These are phyloP conservation scores for Myxozyma nipponensis DNA, from an alignment of 805 yeast species.

Conservation along the genomic window DNA sequence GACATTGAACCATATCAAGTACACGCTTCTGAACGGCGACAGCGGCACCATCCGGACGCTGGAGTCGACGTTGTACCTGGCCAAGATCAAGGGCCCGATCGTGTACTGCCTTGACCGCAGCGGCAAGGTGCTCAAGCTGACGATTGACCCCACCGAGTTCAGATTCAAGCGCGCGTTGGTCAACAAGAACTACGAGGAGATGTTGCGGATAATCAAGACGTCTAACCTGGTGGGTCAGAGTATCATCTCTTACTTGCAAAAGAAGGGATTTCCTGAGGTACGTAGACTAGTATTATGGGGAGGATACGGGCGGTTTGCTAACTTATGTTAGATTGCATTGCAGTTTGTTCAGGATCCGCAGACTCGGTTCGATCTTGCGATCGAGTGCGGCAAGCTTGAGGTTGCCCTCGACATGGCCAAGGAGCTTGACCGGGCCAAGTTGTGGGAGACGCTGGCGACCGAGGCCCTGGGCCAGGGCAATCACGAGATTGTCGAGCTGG, in stretches of 20 bases:
- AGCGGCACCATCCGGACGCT: constrained; percentile 90
- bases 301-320: not conserved
- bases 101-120: constrained; percentile 80
- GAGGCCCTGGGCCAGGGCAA: constrained; percentile 93
- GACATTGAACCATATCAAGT: constrained; percentile 92
- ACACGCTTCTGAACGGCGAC: constrained; percentile 90
- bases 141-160: constrained; percentile 94
- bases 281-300: not conserved
- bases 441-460: constrained; percentile 78
- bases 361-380: constrained; percentile 90
- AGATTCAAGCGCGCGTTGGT: constrained; percentile 91
- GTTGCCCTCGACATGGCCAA: constrained; percentile 89
- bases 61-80: constrained; percentile 80
- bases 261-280: constrained; percentile 88
- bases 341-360: constrained; percentile 97
- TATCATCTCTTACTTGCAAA: constrained; percentile 89
- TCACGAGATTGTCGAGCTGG: constrained; percentile 75
- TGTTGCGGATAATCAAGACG: constrained; percentile 76
- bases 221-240: constrained; percentile 96
- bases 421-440: constrained; percentile 57
- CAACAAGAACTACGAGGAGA: constrained; percentile 86
- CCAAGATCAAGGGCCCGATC: constrained; percentile 62
- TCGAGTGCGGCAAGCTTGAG: constrained; percentile 84
- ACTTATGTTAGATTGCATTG: constrained; percentile 57
- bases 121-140: constrained; percentile 73